These are phyloP conservation scores for Diaporthe amygdali DNA, from an alignment of 2,329 filamentous ascomycete species.

Conservation along the genomic window DNA sequence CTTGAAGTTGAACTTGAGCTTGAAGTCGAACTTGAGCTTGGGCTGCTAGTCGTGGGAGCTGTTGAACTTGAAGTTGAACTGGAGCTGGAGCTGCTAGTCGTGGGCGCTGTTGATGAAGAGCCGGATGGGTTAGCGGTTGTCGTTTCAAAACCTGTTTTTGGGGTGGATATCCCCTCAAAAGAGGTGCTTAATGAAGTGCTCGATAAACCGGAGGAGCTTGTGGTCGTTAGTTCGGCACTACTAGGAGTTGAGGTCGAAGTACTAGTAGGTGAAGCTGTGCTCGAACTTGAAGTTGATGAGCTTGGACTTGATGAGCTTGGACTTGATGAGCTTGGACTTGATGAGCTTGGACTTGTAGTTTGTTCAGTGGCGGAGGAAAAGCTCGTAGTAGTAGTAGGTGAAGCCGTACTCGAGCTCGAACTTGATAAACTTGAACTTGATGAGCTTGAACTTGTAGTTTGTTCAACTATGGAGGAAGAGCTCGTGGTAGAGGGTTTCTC, in stretches of 20 bases:
- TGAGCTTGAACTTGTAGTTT: not conserved
- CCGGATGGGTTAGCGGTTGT: too few species aligned
- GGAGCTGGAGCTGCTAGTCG: not conserved
- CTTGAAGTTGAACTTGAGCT: too few species aligned
- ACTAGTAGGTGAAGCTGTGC: not conserved
- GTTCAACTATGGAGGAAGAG: too few species aligned
- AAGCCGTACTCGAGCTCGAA: not conserved
- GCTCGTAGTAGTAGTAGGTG: not conserved
- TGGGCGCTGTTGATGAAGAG: not conserved
- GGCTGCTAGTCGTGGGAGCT: not conserved
- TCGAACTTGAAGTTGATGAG: not conserved
- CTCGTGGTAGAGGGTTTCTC: too few species aligned
- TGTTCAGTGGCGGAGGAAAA: too few species aligned
- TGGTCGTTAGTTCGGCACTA: too few species aligned
- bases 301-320: not conserved
- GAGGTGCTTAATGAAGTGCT: not conserved
- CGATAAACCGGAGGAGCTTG: too few species aligned
- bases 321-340: not conserved
- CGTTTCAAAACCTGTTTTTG: too few species aligned
- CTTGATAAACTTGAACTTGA: not conserved
- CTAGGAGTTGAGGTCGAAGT: too few species aligned
- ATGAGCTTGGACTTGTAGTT: not conserved
- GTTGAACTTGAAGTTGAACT: not conserved
- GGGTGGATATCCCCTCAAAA: too few species aligned
- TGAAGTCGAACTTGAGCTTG: not conserved